Evolutionary conservation across 2,329 filamentous ascomycete species (phyloP), one percentile per base, ranked within the genome.

Genomic region (Fusarium proliferatum): DNA sequence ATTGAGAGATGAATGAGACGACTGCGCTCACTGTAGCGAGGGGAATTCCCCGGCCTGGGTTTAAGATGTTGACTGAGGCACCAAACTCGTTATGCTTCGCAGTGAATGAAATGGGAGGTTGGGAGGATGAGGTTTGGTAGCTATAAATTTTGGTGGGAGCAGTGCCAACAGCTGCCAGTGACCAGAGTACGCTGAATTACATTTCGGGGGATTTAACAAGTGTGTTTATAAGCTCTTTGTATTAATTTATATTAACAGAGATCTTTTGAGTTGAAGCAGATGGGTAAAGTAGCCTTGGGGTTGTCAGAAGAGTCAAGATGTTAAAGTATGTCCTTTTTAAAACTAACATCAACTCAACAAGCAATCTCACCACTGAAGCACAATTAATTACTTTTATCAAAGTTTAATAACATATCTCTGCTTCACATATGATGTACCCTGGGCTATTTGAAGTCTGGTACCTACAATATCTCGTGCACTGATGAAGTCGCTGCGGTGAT

Each of bases 121-220:
- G 39, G 41, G 38, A 12, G 28, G 26, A 26, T 56, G 34, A 45
- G 21, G 33, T 19, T 61, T 70, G 61, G 69, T 61, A 65, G 60
- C 45, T 69, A 28, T 49, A 43, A 45, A 38, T 42, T 46, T 36
- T 48, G 61, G 26, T 42, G 43, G 17, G 34, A 41, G 48, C 70
- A 73, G 70, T 73, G 70, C 43, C 57, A 66, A 45, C 34, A 69
- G 23, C 38, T 52, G 65, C 30, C 52, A 48, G 57, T 26, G 8
- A 38, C 42, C 19, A 43, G 59, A 23, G 21, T 17, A 11, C 48
- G 48, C 26, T 38, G 3, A 36, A 38, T 10, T 16, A 12, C 6
- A 39, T 23, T 16, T 15, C 13, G 30, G 42, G 42, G 26, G n/a
- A 6, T 17, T 5, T 10, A 10, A 16, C 19, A 6, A 28, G 3